Evolutionary conservation across 2,329 filamentous ascomycete species (phyloP).

Genomic region (Zymoseptoria passerinii): DNA sequence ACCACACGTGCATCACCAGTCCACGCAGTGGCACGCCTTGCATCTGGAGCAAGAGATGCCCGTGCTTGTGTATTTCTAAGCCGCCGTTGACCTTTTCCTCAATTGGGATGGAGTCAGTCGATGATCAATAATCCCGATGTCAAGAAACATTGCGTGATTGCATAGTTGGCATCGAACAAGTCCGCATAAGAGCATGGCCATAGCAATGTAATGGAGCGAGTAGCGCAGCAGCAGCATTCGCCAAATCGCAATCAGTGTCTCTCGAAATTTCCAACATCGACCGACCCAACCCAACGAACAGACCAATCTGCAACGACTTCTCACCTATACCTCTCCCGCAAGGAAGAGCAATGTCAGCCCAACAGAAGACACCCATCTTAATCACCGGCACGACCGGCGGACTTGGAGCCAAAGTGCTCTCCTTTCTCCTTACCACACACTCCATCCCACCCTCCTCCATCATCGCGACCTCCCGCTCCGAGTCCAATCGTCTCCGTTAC

Average conservation of each 20-base stretch:
- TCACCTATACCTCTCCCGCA: background rate
- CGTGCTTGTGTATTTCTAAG: background rate
- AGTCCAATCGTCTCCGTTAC: conserved; percentile 35
- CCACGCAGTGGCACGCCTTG: too few species aligned
- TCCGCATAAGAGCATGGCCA: background rate
- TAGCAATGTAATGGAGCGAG: background rate
- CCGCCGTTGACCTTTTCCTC: background rate
- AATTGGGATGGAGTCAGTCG: background rate
- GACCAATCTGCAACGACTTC: background rate
- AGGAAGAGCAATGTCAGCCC: background rate
- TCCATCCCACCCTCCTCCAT: conserved; percentile 35
- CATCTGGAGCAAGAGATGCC: background rate
- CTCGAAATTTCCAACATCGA: background rate
- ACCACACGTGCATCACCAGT: too few species aligned
- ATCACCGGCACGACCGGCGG: conserved; percentile 37
- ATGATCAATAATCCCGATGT: background rate
- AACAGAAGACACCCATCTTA: conserved; percentile 8
- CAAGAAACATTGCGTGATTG: background rate
- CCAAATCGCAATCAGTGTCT: background rate
- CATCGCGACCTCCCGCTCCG: conserved; percentile 41
- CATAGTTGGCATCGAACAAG: background rate
- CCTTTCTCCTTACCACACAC: conserved; percentile 40
- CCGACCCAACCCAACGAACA: background rate
- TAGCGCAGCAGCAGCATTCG: background rate
- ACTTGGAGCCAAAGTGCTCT: conserved; percentile 44